Percentiles rank a stretch among this genome's conserved stretches.
These are phyloP conservation scores for Bruguiera sexangula DNA, from an alignment of 345 rosid species.

Conservation along the genomic window DNA sequence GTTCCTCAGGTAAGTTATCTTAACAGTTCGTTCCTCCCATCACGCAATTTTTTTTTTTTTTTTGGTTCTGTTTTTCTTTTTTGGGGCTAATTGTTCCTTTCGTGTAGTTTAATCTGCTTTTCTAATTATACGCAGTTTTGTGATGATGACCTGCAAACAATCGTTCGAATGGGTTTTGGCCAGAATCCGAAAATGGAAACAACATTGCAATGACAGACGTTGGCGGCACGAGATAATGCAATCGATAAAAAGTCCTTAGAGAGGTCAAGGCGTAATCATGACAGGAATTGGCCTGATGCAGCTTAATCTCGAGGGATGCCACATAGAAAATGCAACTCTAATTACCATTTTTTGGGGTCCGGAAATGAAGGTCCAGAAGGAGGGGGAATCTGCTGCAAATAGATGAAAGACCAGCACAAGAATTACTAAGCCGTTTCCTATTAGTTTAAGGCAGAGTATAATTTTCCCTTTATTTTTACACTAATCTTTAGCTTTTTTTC, in stretches of 20 bases:
- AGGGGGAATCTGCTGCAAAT: slow-evolving; percentile 40
- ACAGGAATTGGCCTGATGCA: slow-evolving; percentile 33
- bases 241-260: neutral
- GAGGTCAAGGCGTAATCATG: slow-evolving; percentile 19
- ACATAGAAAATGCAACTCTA: slow-evolving; percentile 58
- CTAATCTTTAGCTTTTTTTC: slow-evolving; percentile 1
- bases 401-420: slow-evolving; percentile 25
- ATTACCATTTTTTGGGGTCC: slow-evolving; percentile 43
- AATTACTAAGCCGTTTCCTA: slow-evolving; percentile 15
- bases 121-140: slow-evolving; percentile 42
- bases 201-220: slow-evolving; percentile 21
- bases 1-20: slow-evolving; percentile 41
- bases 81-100: neutral
- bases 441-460: slow-evolving; percentile 20
- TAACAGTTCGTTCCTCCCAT: neutral
- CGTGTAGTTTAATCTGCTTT: neutral
- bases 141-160: slow-evolving; percentile 70
- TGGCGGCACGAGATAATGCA: slow-evolving; percentile 29
- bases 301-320: slow-evolving; percentile 44
- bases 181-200: slow-evolving; percentile 41
- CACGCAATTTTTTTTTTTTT: neutral
- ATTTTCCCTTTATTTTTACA: neutral
- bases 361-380: slow-evolving; percentile 26
- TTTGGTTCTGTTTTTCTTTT: neutral
- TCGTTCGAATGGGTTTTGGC: slow-evolving; percentile 73